Evolutionary conservation across 139 green algal genomes (phyloP), one percentile per base, ranked within the genome.

Genomic region (Choricystis sp.): DNA sequence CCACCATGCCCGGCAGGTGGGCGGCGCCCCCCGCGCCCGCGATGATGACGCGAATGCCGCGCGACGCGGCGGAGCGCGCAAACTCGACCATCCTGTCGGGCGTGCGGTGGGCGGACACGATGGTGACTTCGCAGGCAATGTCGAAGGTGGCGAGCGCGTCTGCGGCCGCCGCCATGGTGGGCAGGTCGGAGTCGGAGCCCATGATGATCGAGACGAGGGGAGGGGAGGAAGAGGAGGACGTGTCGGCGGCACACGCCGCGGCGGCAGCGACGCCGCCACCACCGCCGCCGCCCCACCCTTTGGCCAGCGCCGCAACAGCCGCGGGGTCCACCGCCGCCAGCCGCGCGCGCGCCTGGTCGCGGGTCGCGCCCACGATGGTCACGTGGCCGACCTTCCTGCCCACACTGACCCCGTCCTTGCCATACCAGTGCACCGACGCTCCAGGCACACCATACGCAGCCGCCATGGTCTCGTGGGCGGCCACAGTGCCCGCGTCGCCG

Each of bases 1-100:
- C 93, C 27, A 96, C 86, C 92, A 99, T 98, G 61, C 93, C 92
- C 19, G 92, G 91, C 65, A 98, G 76, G 71, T 98, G 92, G 4
- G 92, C 92, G 1, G 92, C 92, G 55, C 91, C 91, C 29, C 92
- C 91, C 28, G 91, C 91, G 19, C 92, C 91, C 1, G 91, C 92
- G 52, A 98, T 96, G 72, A 98, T 96, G 24, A 79, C 86, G 56
- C 75, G 56, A 5, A 95, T 63, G 61, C 85, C 87, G 26, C 83
- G 70, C 22, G 59, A 49, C 60, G 85, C 79, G 0, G 91, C 90
- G 30, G 25, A 84, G 26, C 76, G 77, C 0, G 89, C 90, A 58
- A 94, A 97, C 24, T 94, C 85, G 55, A 96, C 76, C 90, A 98
- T 94, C 28, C 86, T 76, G 62, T 94, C 85, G 0, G 91, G 90